Conservation (phyloP, 305 asterid genomes). For the Ruellia speciosa region DNA sequence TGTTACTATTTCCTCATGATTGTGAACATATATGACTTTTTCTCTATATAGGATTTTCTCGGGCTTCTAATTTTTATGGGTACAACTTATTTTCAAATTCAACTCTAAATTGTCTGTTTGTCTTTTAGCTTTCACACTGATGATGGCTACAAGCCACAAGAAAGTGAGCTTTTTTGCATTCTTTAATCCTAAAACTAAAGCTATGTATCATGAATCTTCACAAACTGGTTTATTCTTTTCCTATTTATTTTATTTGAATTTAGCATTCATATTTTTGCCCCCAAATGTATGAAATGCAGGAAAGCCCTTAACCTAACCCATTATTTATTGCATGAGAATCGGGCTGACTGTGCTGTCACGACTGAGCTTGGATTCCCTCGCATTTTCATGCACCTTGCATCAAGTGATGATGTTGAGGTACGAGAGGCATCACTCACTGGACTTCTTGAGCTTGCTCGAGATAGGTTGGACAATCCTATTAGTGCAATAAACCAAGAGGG, state of each 20-base stretch:
- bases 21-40: not conserved
- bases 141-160: not conserved
- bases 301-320: conserved; percentile 74
- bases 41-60: not conserved
- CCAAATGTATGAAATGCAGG: conserved; percentile 34
- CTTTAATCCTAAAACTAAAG: conserved; percentile 1
- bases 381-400: conserved; percentile 58
- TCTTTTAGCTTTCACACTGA: not conserved
- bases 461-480: conserved; percentile 25
- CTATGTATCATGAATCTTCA: not conserved
- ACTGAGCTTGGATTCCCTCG: conserved; percentile 65
- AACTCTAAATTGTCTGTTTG: not conserved
- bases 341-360: conserved; percentile 40
- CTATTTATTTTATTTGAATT: not conserved
- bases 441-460: conserved; percentile 54
- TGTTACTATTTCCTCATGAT: not conserved
- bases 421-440: conserved; percentile 75
- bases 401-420: conserved; percentile 59
- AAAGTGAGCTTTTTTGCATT: not conserved
- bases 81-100: not conserved
- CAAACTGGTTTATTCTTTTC: not conserved
- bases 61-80: not conserved
- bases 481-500: conserved; percentile 34
- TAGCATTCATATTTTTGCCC: not conserved
- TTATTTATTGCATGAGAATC: conserved; percentile 49